Conservation (phyloP, 768 basidiomycete genomes). For the Termitomyces sp. region DNA sequence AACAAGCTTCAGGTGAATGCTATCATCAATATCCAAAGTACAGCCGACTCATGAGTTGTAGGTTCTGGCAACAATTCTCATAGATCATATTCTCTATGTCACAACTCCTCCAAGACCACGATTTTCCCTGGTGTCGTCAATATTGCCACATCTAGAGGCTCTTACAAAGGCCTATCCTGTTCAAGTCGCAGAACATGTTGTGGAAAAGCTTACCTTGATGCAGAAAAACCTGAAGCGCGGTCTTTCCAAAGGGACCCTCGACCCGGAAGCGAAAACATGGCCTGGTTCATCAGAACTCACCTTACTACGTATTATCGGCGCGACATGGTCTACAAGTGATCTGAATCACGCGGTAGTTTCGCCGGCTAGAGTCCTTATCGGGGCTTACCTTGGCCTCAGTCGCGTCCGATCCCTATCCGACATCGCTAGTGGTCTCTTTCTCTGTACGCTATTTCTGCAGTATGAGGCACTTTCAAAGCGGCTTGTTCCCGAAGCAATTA, state of each 20-base stretch:
- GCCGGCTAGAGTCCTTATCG: constrained; percentile 83
- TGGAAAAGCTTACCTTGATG: constrained; percentile 82
- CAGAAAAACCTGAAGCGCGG: constrained; percentile 90
- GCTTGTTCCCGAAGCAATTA: constrained; percentile 83
- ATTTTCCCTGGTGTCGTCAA: constrained; percentile 52
- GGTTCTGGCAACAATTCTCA: constrained; percentile 69
- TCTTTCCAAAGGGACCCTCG: constrained; percentile 60
- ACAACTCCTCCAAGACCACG: constrained; percentile 58
- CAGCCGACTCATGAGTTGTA: constrained; percentile 22
- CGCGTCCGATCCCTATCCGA: constrained; percentile 74
- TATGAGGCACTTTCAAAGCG: constrained; percentile 85
- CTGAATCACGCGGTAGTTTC: constrained; percentile 86
- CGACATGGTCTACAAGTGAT: constrained; percentile 92
- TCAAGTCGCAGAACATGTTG: constrained; percentile 71
- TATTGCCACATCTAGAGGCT: constrained; percentile 75
- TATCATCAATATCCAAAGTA: not conserved
- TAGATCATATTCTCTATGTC: constrained; percentile 84
- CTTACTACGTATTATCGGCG: constrained; percentile 74
- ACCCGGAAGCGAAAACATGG: constrained; percentile 73
- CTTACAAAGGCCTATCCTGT: constrained; percentile 81
- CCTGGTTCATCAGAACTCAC: constrained; percentile 80
- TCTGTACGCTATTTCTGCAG: constrained; percentile 80
- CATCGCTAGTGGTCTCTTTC: constrained; percentile 80
- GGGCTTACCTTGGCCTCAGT: constrained; percentile 82
- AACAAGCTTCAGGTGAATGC: constrained; percentile 76